Conservation (phyloP, 768 basidiomycete genomes). For the Cystobasidium onofrii region DNA sequence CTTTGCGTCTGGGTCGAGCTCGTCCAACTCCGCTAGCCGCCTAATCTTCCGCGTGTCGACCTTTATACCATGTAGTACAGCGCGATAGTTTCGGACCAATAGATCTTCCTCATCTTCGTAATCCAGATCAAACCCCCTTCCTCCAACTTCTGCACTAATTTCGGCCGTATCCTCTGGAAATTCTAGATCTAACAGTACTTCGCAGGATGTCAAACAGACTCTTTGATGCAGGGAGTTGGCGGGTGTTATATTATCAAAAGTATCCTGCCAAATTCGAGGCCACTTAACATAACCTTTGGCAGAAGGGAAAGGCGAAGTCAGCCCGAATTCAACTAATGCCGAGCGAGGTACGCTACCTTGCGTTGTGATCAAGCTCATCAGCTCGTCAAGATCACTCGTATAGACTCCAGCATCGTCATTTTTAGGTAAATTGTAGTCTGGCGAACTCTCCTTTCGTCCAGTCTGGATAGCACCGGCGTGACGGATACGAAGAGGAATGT, state of each 20-base stretch:
- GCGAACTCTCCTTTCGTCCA: not conserved
- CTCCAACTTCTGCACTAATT: conserved; percentile 21
- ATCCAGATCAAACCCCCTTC: conserved; percentile 12
- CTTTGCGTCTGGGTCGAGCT: conserved; percentile 4
- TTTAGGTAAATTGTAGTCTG: not conserved
- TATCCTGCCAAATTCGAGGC: conserved; percentile 25
- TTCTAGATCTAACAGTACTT: conserved; percentile 23
- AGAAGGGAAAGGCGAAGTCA: not conserved
- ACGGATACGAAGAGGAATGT: conserved; percentile 3
- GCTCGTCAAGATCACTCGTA: conserved; percentile 22
- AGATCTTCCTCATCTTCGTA: conserved; percentile 26
- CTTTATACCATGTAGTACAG: conserved; percentile 10
- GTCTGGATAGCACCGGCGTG: not conserved
- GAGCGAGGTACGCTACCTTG: not conserved
- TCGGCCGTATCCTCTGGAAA: conserved; percentile 27
- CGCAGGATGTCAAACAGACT: conserved; percentile 16
- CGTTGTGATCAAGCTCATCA: conserved; percentile 13
- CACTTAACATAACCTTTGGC: conserved; percentile 29
- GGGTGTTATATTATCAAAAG: conserved; percentile 15
- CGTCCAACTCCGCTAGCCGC: conserved; percentile 18
- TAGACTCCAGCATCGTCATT: not conserved
- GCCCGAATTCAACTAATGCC: not conserved
- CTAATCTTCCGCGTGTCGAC: conserved; percentile 21
- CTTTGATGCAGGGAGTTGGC: conserved; percentile 20
- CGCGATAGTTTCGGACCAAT: conserved; percentile 16